phyloP scores from a whole-genome alignment of 805 yeast species.

The Candida ovalis region DNA sequence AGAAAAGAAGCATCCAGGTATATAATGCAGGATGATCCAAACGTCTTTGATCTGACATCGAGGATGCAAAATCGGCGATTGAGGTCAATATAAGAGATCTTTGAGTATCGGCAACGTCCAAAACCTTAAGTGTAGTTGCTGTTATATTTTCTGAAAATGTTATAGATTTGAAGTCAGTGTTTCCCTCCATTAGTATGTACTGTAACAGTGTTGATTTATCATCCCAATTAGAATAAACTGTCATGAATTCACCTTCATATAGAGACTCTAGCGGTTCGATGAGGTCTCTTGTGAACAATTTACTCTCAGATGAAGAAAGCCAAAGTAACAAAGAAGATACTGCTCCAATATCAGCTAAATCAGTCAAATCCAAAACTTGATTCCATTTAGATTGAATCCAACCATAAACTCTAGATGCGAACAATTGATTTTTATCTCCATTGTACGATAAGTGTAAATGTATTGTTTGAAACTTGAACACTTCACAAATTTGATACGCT shows the following conservation, averaged over 20 bases:
- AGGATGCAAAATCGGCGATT: background rate
- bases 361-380: slow-evolving; percentile 13
- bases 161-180: background rate
- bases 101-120: background rate
- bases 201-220: slow-evolving; percentile 1
- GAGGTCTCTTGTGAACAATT: background rate
- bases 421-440: slow-evolving; percentile 11
- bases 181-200: slow-evolving; percentile 3
- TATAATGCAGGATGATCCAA: background rate
- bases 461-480: slow-evolving; percentile 29
- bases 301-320: slow-evolving; percentile 33
- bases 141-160: background rate
- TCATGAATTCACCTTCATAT: slow-evolving; percentile 3
- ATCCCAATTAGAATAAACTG: background rate
- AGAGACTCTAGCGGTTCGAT: background rate
- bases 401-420: slow-evolving; percentile 32
- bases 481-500: slow-evolving; percentile 34
- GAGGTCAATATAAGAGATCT: background rate
- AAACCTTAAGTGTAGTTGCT: background rate
- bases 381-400: slow-evolving; percentile 55
- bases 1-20: background rate
- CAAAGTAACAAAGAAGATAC: slow-evolving; percentile 40
- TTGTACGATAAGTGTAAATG: slow-evolving; percentile 19
- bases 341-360: slow-evolving; percentile 8
- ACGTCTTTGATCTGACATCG: background rate